Conservation (phyloP, 495 filamentous ascomycete species). For the Penicillium odoratum region DNA sequence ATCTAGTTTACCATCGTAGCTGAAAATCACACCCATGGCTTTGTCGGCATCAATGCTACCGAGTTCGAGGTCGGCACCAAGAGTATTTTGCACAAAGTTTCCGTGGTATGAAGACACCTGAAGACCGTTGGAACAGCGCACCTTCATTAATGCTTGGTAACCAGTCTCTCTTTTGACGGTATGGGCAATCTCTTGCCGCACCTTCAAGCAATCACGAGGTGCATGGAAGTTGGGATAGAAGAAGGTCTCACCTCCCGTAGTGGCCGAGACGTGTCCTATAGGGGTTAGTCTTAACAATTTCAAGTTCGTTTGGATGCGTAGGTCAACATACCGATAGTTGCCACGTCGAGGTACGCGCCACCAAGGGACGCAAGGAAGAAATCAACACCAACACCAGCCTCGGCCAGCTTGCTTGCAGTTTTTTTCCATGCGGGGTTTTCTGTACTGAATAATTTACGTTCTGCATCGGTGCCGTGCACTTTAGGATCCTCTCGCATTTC, state of each 20-base stretch:
- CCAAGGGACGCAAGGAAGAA: slow-evolving; percentile 91
- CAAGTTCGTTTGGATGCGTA: not conserved
- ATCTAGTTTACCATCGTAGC: slow-evolving; percentile 96
- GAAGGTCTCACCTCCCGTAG: slow-evolving; percentile 88
- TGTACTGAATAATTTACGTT: slow-evolving; percentile 88
- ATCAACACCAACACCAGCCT: slow-evolving; percentile 83
- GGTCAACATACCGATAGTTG: slow-evolving; percentile 75
- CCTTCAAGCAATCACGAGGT: slow-evolving; percentile 77
- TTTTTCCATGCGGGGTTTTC: slow-evolving; percentile 86
- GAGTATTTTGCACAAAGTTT: slow-evolving; percentile 93
- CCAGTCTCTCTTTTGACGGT: slow-evolving; percentile 89
- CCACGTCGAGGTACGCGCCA: slow-evolving; percentile 89
- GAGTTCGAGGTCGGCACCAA: slow-evolving; percentile 93
- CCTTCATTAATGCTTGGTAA: slow-evolving; percentile 97
- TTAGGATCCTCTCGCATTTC: slow-evolving; percentile 86
- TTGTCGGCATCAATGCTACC: slow-evolving; percentile 93
- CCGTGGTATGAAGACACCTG: slow-evolving; percentile 93
- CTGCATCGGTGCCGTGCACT: slow-evolving; percentile 79
- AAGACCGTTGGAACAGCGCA: slow-evolving; percentile 93
- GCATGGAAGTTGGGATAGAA: slow-evolving; percentile 96
- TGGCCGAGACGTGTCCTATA: slow-evolving; percentile 41
- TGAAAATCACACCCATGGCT: slow-evolving; percentile 87
- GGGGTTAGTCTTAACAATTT: slow-evolving; percentile 14
- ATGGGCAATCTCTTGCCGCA: slow-evolving; percentile 84
- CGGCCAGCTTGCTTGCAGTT: slow-evolving; percentile 81